Evolutionary conservation across 2,329 filamentous ascomycete genomes (phyloP).

Genomic region (Cladosporium halotolerans): DNA sequence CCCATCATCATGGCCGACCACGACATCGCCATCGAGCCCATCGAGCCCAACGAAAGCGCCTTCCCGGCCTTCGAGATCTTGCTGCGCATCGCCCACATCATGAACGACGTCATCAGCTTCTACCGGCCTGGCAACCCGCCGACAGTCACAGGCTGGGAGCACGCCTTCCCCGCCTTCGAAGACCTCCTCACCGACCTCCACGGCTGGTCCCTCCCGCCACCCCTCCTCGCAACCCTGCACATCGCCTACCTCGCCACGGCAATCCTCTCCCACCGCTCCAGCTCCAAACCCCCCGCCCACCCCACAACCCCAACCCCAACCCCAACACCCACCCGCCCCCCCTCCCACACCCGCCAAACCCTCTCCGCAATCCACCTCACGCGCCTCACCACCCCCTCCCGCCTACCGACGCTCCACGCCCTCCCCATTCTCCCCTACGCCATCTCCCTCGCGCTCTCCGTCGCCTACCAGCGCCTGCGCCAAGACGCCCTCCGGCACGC

Average conservation of each 20-base stretch:
- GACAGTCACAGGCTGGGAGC: conserved; percentile 42
- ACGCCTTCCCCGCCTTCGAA: conserved; percentile 41
- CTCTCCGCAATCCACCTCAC: conserved; percentile 52
- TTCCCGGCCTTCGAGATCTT: conserved; percentile 45
- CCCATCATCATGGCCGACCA: conserved; percentile 44
- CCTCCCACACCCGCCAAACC: conserved; percentile 49
- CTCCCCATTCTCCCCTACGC: conserved; percentile 52
- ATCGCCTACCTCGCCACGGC: conserved; percentile 52
- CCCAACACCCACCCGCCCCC: conserved; percentile 15
- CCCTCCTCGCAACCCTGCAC: conserved; percentile 43
- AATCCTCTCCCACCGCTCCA: conserved; percentile 51
- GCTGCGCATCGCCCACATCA: conserved; percentile 39
- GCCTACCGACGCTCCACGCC: conserved; percentile 42
- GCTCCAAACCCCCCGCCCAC: conserved; percentile 33
- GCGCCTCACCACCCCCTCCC: conserved; percentile 40
- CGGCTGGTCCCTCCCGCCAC: conserved; percentile 33
- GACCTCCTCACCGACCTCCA: conserved; percentile 36
- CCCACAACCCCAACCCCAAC: conserved; percentile 37
- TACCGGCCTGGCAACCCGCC: conserved; percentile 39
- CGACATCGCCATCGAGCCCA: conserved; percentile 40
- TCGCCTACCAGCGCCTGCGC: conserved; percentile 52
- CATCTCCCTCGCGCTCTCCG: conserved; percentile 49
- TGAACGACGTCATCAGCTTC: conserved; percentile 43
- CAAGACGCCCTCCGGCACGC: conserved; percentile 44
- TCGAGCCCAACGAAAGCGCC: conserved; percentile 37